These are phyloP conservation scores for Helicocarpus griseus DNA, from an alignment of 2,329 filamentous ascomycete species.

Conservation along the genomic window DNA sequence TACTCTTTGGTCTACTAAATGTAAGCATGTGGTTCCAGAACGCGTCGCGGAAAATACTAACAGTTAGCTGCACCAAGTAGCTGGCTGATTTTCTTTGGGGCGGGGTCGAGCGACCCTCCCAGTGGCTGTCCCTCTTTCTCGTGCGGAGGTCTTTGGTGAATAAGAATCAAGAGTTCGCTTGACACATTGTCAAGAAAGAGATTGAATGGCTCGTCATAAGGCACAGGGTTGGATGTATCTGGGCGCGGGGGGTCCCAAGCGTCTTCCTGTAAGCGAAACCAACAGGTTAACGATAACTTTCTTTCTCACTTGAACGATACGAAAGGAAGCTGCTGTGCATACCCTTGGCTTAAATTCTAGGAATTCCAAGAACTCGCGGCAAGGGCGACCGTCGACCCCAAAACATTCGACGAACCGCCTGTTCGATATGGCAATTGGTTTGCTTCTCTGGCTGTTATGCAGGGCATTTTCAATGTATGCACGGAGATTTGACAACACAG, in stretches of 20 bases:
- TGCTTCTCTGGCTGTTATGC: conserved; percentile 39
- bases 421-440: conserved; percentile 49
- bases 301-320: not conserved
- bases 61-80: conserved; percentile 27
- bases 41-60: conserved; percentile 15
- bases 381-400: conserved; percentile 45
- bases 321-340: conserved; percentile 14
- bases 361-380: conserved; percentile 46
- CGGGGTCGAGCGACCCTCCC: conserved; percentile 21
- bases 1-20: conserved; percentile 9
- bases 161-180: conserved; percentile 47
- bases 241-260: conserved; percentile 37
- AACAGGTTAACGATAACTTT: conserved; percentile 5
- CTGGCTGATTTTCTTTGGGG: conserved; percentile 30
- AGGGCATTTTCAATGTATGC: conserved; percentile 53
- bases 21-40: not conserved
- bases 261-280: conserved; percentile 19
- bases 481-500: conserved; percentile 47
- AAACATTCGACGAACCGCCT: conserved; percentile 56
- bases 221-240: conserved; percentile 22
- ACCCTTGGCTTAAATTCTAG: conserved; percentile 47
- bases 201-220: conserved; percentile 31
- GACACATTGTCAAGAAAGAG: conserved; percentile 51
- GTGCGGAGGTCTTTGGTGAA: conserved; percentile 33
- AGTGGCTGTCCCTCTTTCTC: conserved; percentile 27